These are phyloP conservation scores for Syzygium aromaticum DNA, from an alignment of 345 rosid genomes.

Conservation along the genomic window DNA sequence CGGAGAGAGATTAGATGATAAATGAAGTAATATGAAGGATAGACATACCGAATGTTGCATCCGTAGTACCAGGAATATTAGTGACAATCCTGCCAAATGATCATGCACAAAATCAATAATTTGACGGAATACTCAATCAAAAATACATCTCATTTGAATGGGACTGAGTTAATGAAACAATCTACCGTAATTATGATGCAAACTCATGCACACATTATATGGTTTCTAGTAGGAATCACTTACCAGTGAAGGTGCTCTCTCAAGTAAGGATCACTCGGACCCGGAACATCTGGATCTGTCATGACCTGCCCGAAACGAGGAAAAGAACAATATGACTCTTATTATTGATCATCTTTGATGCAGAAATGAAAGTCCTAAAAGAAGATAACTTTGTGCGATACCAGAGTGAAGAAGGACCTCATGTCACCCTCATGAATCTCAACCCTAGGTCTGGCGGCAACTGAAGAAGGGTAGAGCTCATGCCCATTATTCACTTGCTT, in stretches of 20 bases:
- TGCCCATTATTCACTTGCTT: constrained; percentile 42
- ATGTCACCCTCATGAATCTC: constrained; percentile 36
- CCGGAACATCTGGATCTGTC: constrained; percentile 16
- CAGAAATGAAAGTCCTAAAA: neutral
- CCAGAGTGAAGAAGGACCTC: constrained; percentile 22
- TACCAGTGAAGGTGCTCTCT: constrained; percentile 24
- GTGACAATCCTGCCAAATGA: constrained; percentile 11
- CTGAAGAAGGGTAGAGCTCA: constrained; percentile 37
- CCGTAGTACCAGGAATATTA: constrained; percentile 21
- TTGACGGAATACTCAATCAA: neutral
- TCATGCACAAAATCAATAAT: neutral
- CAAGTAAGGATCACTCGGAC: constrained; percentile 19
- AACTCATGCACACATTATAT: neutral
- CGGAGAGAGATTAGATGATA: neutral
- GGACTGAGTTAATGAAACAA: neutral
- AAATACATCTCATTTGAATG: neutral
- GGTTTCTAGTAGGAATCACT: neutral
- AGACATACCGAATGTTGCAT: constrained; percentile 16
- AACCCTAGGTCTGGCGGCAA: constrained; percentile 37
- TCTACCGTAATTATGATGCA: neutral
- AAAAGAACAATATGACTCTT: neutral
- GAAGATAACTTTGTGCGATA: neutral
- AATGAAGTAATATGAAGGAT: neutral
- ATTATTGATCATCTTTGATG: neutral
- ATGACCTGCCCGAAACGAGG: neutral